Conservation (phyloP, 2,329 filamentous ascomycete species). For the Colletotrichum acutatum region DNA sequence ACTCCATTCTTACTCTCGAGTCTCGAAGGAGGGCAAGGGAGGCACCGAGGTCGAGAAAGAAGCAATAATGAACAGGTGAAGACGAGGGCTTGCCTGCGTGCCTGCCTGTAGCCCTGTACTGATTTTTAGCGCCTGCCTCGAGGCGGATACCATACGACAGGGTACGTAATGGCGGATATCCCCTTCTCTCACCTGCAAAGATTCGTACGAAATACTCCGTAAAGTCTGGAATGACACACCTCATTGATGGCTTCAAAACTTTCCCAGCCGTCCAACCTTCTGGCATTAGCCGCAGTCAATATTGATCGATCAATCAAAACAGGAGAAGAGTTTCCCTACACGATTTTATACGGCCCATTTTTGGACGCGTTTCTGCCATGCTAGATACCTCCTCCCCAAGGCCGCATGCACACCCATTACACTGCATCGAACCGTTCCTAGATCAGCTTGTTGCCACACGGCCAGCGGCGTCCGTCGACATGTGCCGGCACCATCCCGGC, state of each 20-base stretch:
- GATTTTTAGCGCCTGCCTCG: not conserved
- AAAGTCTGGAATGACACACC: not conserved
- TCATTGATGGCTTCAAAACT: not conserved
- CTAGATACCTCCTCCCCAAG: not conserved
- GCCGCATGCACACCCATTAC: not conserved
- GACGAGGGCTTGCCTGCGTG: constrained; percentile 20
- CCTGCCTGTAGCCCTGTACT: not conserved
- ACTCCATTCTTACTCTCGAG: not conserved
- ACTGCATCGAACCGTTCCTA: constrained; percentile 24
- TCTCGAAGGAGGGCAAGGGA: not conserved
- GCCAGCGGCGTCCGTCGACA: not conserved
- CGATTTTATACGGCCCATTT: not conserved
- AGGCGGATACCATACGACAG: not conserved
- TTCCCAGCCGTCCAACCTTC: too few relatives aligned
- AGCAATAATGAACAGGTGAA: constrained; percentile 15
- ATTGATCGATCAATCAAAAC: not conserved
- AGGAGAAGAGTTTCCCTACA: not conserved
- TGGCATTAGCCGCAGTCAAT: not conserved
- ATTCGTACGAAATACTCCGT: not conserved
- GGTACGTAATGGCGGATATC: constrained; percentile 5
- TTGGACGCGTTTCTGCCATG: not conserved
- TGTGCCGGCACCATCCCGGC: constrained; percentile 27
- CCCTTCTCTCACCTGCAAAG: not conserved
- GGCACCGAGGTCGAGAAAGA: not conserved
- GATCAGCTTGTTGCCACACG: constrained; percentile 20